Evolutionary conservation across 495 filamentous ascomycete species (phyloP), one percentile per base, ranked within the genome.

Genomic region (Poronia punctata): DNA sequence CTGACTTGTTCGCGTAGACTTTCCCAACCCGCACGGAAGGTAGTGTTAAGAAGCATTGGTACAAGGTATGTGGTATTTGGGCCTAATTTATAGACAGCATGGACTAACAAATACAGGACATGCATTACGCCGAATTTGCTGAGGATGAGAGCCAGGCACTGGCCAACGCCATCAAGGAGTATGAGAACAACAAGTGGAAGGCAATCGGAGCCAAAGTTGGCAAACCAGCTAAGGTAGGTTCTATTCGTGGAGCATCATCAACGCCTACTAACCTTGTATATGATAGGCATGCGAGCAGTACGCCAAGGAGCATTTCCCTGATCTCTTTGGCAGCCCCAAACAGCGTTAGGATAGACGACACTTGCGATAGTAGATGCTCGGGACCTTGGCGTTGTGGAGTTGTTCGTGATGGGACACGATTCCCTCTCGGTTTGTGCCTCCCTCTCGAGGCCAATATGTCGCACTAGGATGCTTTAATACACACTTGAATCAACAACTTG

Each of bases 11-110:
- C 5, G 27, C 27, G 7, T 24, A 93, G 86, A 88, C 83, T 7
- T 98, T 98, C 62, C 92, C 92, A 11, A 79, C 76, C 12, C 74
- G 92, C 49, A 98, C 92, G 16, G 92, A 98, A 62, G 92, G 92
- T 12, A 95, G 88, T 54, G 92, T 98, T 8, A 98, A 98, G 74
- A 98, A 98, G 68, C 92, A 98, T 62, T 98, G 92, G 92, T 98
- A 98, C 61, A 98, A 98, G 76, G 88, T 89, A 71, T 37, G 67
- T 17, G 17, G 28, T 43, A 3, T 33, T 8, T 19, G 11, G 9
- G 22, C 4, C 18, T n/a, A n/a, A n/a, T n/a, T n/a, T n/a, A n/a
- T n/a, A n/a, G n/a, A n/a, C 24, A 27, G 24, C 7, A 27, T n/a
- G 9, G n/a, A 20, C 43, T 35, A 30, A 46, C 11, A 11, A 50